Base-by-base conservation (phyloP, 2,329 filamentous ascomycete genomes). In the Albifimbria verrucaria region DNA sequence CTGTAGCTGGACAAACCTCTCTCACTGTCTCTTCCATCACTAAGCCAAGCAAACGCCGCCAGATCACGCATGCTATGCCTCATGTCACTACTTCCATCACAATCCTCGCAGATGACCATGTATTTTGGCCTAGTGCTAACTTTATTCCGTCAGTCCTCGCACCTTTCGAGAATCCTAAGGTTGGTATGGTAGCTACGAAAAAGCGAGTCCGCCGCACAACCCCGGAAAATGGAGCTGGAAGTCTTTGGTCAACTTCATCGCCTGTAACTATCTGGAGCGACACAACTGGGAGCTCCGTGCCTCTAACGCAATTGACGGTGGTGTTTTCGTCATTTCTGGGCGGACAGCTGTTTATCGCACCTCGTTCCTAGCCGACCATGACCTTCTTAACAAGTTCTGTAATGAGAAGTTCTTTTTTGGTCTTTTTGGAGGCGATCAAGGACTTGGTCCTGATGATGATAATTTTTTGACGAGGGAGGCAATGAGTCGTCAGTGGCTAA, bases 261-360 rank as follows among this genome's bases (percentile, higher is more conserved):
- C 79, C 0, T 77, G 77, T 25, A 64, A 76, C n/a, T 86, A 86
- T 61, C 75, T 87, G 1, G 76, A 81, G 58, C 78, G 83, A 0
- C 81, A 85, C 64, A 86, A 85, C 61, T 87, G 80, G 63, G 83
- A 87, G 61, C 79, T 82, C 50, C 74, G 77, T 1, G 72, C 80
- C 0, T 79, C 78, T 7, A 81, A 80, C 55, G 70, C 76, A 7
- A 68, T 86, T 10, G 83, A 87, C 52, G 81, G 81, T 9, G 81
- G 80, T 10, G 73, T 83, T 20, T 84, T 81, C 48, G 79, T 82
- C 1, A 70, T 86, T 2, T 85, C 81, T 0, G 80, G 81, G 0
- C 74, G 82, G 5, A 85, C 82, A 1, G 73, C 71, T 0, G 73
- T 75, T 0, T 73, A 81, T 52, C 77, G 81, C 12, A 76, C 81